Evolutionary conservation across 1,284 basidiomycete genomes (phyloP).

Genomic region (Inonotus obliquus): DNA sequence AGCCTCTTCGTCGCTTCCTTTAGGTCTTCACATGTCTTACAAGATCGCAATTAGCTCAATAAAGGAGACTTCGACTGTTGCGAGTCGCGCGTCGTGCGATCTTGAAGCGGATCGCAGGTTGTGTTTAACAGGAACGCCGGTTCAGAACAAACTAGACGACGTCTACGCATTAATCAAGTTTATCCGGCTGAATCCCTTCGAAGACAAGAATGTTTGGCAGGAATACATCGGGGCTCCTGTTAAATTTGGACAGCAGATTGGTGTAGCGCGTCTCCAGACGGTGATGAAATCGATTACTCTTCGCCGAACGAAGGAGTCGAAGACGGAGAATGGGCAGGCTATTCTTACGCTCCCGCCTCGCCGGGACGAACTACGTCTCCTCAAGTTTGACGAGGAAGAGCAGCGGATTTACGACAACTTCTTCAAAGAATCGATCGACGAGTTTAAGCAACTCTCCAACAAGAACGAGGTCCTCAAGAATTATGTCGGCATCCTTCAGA

Average conservation of each 20-base stretch:
- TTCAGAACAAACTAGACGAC: constrained; percentile 98
- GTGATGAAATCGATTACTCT: constrained; percentile 97
- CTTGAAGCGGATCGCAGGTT: constrained; percentile 90
- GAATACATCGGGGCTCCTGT: constrained; percentile 90
- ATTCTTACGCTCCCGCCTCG: constrained; percentile 89
- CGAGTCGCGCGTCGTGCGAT: constrained; percentile 92
- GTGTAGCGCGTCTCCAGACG: constrained; percentile 89
- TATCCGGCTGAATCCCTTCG: constrained; percentile 86
- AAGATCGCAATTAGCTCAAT: constrained; percentile 70
- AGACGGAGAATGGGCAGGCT: constrained; percentile 71
- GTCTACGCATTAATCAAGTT: constrained; percentile 97
- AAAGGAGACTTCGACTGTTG: constrained; percentile 93
- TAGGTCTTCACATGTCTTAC: background rate
- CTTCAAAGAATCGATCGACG: constrained; percentile 84
- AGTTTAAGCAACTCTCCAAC: constrained; percentile 82
- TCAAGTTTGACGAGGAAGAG: constrained; percentile 84
- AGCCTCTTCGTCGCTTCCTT: constrained; percentile 29
- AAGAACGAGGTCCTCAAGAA: constrained; percentile 95
- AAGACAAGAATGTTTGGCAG: constrained; percentile 91
- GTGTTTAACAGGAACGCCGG: constrained; percentile 94
- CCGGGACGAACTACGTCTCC: constrained; percentile 77
- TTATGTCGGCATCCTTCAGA: constrained; percentile 96
- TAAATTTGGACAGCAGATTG: constrained; percentile 88
- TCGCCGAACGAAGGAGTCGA: constrained; percentile 92
- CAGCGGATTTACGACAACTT: constrained; percentile 84